phyloP scores from a whole-genome alignment of 2,329 filamentous ascomycete genomes.

The Eutypa lata region DNA sequence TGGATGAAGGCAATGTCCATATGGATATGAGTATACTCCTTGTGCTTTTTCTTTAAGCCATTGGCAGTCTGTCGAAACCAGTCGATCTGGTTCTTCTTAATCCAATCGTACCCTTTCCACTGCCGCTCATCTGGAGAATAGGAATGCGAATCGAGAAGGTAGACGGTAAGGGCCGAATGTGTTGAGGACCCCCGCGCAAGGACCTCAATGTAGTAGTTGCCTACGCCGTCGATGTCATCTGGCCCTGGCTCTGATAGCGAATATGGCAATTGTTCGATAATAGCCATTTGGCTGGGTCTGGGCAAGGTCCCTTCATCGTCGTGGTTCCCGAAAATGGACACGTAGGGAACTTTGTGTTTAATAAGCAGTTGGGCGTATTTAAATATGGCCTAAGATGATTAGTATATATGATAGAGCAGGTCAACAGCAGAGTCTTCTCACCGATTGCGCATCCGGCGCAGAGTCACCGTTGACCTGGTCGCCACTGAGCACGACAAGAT shows the following conservation, averaged over 20 bases:
- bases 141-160: conserved; percentile 87
- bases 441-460: conserved; percentile 83
- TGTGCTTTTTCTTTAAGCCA: conserved; percentile 71
- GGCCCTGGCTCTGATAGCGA: conserved; percentile 85
- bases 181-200: conserved; percentile 74
- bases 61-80: conserved; percentile 86
- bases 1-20: conserved; percentile 98
- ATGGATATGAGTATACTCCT: conserved; percentile 84
- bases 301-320: conserved; percentile 86
- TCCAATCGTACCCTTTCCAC: conserved; percentile 94
- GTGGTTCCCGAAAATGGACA: conserved; percentile 94
- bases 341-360: conserved; percentile 85
- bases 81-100: conserved; percentile 88
- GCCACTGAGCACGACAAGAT: conserved; percentile 86
- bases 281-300: conserved; percentile 75
- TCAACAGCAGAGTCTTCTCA: conserved; percentile 34
- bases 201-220: conserved; percentile 92
- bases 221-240: conserved; percentile 79
- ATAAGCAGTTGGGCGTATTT: conserved; percentile 86
- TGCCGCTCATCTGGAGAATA: conserved; percentile 87
- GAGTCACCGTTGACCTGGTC: conserved; percentile 96
- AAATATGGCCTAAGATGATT: conserved; percentile 68
- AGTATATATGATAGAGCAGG: conserved; percentile 6
- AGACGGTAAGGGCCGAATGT: conserved; percentile 91
- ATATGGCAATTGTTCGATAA: conserved; percentile 84